phyloP scores from a whole-genome alignment of 139 green algal species.

The Haematococcus lacustris region DNA sequence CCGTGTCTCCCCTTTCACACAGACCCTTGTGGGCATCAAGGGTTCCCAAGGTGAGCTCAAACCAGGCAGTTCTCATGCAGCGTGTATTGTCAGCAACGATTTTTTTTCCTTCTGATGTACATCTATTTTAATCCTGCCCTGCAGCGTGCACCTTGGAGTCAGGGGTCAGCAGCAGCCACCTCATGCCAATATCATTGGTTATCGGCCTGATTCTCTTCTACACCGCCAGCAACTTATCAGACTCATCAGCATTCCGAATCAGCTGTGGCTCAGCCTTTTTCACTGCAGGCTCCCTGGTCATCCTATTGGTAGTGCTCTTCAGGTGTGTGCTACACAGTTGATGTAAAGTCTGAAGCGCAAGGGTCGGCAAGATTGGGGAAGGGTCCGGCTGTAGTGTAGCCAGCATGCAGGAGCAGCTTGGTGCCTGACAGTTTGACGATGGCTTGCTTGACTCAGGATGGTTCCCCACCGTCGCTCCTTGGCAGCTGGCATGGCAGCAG shows the following conservation, averaged over 20 bases:
- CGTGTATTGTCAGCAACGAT: background rate
- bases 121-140: too few species aligned
- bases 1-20: conserved; percentile 16
- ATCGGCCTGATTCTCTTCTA: conserved; percentile 2
- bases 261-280: conserved; percentile 19
- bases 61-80: background rate
- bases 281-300: conserved; percentile 12
- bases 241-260: conserved; percentile 13
- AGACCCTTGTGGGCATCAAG: conserved; percentile 11
- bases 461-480: conserved; percentile 16
- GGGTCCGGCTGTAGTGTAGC: background rate
- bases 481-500: background rate
- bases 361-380: background rate
- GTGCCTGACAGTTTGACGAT: background rate
- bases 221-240: conserved; percentile 5
- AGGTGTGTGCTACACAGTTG: conserved; percentile 7
- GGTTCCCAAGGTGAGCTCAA: conserved; percentile 1
- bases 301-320: conserved; percentile 11
- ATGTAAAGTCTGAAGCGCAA: background rate
- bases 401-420: background rate
- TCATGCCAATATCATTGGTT: conserved; percentile 9
- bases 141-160: background rate
- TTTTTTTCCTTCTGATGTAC: too few species aligned
- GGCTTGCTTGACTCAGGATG: conserved; percentile 4
- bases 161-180: background rate